phyloP scores from a whole-genome alignment of 140 eudicot species.

The Anethum foeniculum region DNA sequence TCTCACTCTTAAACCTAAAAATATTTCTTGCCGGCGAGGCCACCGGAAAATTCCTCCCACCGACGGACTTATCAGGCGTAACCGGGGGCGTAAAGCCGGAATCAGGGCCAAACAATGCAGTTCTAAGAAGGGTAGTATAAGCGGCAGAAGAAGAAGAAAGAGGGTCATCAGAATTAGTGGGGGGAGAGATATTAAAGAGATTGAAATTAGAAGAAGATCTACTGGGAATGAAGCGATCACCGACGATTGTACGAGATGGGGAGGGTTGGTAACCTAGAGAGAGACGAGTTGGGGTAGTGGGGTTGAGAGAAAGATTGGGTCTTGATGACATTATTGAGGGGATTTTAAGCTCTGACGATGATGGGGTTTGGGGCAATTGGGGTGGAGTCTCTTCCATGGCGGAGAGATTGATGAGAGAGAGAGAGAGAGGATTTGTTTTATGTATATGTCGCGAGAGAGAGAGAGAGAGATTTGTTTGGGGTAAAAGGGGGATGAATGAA shows the following conservation, averaged over 20 bases:
- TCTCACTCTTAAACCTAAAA: conserved; percentile 72
- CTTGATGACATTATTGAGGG: conserved; percentile 12
- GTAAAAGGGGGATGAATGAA: neutral
- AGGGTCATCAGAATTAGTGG: conserved; percentile 21
- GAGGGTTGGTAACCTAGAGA: conserved; percentile 15
- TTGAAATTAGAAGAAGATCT: conserved; percentile 38
- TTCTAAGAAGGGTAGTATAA: conserved; percentile 46
- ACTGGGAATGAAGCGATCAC: conserved; percentile 15
- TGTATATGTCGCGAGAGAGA: neutral
- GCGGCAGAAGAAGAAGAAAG: conserved; percentile 43
- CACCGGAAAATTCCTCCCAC: conserved; percentile 14
- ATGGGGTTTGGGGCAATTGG: conserved; percentile 7
- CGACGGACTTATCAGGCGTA: conserved; percentile 48
- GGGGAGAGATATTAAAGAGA: conserved; percentile 41
- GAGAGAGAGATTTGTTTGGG: neutral
- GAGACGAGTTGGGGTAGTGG: neutral
- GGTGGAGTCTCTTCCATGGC: conserved; percentile 6
- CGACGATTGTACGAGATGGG: conserved; percentile 11
- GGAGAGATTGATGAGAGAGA: neutral
- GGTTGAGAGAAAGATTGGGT: conserved; percentile 7
- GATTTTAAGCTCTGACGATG: conserved; percentile 12
- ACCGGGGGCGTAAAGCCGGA: conserved; percentile 45
- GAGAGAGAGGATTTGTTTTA: neutral
- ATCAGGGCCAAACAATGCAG: conserved; percentile 79
- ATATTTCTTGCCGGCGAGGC: conserved; percentile 44